A percentile compares a stretch with the other conserved stretches of the same genome.
Evolutionary conservation across 805 yeast genomes (phyloP).

Genomic region (Clavispora vitiphila): DNA sequence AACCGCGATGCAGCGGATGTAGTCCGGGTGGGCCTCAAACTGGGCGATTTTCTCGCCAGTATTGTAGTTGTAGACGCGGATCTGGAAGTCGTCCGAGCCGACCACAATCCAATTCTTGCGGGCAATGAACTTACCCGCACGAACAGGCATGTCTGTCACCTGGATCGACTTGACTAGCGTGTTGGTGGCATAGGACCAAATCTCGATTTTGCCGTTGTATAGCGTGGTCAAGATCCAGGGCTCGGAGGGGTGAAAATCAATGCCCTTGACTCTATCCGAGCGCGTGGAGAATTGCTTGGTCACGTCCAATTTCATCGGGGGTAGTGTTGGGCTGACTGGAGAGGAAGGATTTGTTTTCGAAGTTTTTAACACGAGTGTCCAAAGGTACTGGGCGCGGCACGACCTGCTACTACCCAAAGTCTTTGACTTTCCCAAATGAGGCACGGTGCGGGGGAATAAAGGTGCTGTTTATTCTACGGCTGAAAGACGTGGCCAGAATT

Average conservation of each 20-base stretch:
- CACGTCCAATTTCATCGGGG: conserved; percentile 37
- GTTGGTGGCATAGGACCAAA: conserved; percentile 89
- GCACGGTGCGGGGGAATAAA: no score
- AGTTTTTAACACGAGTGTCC: conserved; percentile 12
- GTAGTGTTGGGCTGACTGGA: conserved; percentile 1
- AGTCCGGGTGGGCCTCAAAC: conserved; percentile 98
- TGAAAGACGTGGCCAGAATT: no score
- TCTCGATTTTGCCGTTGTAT: conserved; percentile 85
- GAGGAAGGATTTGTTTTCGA: conserved; percentile 1
- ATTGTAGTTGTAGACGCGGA: conserved; percentile 90
- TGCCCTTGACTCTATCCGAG: conserved; percentile 95
- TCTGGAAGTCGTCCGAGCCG: conserved; percentile 93
- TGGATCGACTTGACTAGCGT: conserved; percentile 83
- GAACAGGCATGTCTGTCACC: conserved; percentile 92
- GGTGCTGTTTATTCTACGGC: no score
- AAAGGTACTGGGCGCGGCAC: conserved; percentile 10
- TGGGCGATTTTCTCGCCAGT: conserved; percentile 93
- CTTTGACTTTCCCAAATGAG: no score
- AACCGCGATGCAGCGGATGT: conserved; percentile 86
- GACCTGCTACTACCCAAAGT: conserved; percentile 3
- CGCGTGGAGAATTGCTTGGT: conserved; percentile 83
- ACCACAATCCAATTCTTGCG: conserved; percentile 96
- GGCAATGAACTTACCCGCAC: conserved; percentile 92
- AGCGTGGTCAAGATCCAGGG: conserved; percentile 95
- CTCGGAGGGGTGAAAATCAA: conserved; percentile 96